Conservation (phyloP, 2,329 filamentous ascomycete genomes). For the Ciborinia camelliae region DNA sequence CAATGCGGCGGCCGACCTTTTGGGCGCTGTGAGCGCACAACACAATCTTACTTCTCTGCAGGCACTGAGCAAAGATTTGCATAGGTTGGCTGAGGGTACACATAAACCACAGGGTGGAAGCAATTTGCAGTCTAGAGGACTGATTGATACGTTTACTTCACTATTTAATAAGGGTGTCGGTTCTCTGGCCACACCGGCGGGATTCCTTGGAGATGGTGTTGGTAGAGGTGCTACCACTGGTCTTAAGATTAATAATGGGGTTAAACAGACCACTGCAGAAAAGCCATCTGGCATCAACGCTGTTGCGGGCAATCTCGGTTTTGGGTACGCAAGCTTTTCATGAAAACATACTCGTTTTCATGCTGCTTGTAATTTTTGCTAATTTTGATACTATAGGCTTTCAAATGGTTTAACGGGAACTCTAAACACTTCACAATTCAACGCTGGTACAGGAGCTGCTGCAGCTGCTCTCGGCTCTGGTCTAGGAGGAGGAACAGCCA, state of each 20-base stretch:
- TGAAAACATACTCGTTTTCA: background rate
- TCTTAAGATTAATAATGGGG: slow-evolving; percentile 13
- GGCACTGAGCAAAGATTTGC: slow-evolving; percentile 15
- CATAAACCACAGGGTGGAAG: background rate
- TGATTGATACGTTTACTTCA: background rate
- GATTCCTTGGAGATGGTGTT: slow-evolving; percentile 14
- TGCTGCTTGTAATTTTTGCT: too few relatives aligned
- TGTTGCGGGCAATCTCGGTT: slow-evolving; percentile 13
- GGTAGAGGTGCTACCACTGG: slow-evolving; percentile 15
- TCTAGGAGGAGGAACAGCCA: slow-evolving; percentile 15
- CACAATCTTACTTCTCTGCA: slow-evolving; percentile 12
- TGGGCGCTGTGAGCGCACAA: slow-evolving; percentile 8
- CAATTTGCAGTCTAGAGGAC: background rate
- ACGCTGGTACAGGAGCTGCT: background rate
- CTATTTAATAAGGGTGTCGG: too few relatives aligned
- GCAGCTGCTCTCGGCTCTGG: slow-evolving; percentile 10
- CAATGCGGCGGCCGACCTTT: slow-evolving; percentile 3
- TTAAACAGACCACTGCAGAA: slow-evolving; percentile 10
- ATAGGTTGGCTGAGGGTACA: slow-evolving; percentile 2
- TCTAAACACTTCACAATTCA: slow-evolving; percentile 1
- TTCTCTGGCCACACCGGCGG: slow-evolving; percentile 4
- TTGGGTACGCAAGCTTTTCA: slow-evolving; percentile 1
- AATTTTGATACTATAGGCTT: background rate
- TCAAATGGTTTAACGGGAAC: slow-evolving; percentile 14
- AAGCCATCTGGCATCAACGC: slow-evolving; percentile 12